Base-by-base conservation (phyloP, 1,284 basidiomycete species). In the Anthracocystis panici-leucophaei region DNA sequence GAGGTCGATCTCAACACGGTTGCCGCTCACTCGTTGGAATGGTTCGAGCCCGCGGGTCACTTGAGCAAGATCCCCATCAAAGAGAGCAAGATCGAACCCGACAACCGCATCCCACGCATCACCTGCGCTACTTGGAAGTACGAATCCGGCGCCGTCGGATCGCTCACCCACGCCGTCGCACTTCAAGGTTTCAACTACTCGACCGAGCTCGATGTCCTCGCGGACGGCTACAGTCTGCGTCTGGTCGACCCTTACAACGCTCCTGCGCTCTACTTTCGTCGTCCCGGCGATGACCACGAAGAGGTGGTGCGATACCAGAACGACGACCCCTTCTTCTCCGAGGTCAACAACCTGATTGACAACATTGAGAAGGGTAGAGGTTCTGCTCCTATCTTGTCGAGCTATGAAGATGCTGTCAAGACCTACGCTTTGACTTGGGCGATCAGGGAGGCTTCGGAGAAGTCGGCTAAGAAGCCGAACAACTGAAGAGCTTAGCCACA, bases 1-100 rank as follows among this genome's bases (percentile, higher is more conserved):
- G 96, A 98, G 80, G 94, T 98, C 64, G 93, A 97, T 83, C 91
- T 96, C 69, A 87, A 89, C 65, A 90, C 90, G 49, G 94, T 98
- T 42, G 88, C 88, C 69, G 88, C 85, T 45, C 85, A 86, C 49
- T 78, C 81, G 61, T 56, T 85, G 27, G 83, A 85, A 64, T 70
- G 82, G 76, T 81, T 77, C 66, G 83, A 85, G 71, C 78, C 78
- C 5, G 93, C 96, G 3, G 97, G 96, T 31, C 86, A 91, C 31
- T 89, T 99, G 41, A 90, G 90, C 77, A 93, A 92, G 86, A 89
- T 95, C 81, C 87, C 89, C 31, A 88, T 97, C 65, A 92, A 95
- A 82, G 94, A 96, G 87, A 88, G 86, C 78, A 89, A 90, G 82
- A 93, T 95, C 75, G 83, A 89, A 4, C 83, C 76, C 10, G 73